Evolutionary conservation across 1,284 basidiomycete genomes (phyloP), one percentile per base, ranked within the genome.

Genomic region (Peniophora sp.): DNA sequence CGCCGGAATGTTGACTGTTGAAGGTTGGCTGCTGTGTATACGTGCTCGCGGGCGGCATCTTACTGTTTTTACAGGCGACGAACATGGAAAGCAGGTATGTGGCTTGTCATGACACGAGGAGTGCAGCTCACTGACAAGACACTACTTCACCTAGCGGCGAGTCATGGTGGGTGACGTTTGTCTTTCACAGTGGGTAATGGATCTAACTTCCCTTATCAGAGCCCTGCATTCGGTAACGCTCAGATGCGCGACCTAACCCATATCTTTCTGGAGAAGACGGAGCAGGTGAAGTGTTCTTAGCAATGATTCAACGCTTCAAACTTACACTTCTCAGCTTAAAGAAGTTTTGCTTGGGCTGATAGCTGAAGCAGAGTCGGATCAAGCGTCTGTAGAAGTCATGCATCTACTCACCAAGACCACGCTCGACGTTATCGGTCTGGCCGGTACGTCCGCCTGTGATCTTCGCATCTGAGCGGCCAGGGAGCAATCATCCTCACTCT

Each of bases 341-440:
- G 9, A 41, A 16, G 16, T 22, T 16, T 41, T 6, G 39, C 16
- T 2, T 34, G n/a, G 50, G 34, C 32, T 51, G 47, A 20, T 50
- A 20, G 23, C 36, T 16, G 45, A 47, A 16, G n/a, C 8, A 8
- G 39, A 16, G 9, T 41, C 39, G 23, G 52, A 51, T 10, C 35
- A 51, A 9, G 54, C 53, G 45, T 32, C 61, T 43, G 61, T 76
- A 17, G 72, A 80, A 52, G 65, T 72, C 0, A 58, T 71, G 44
- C 55, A 60, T 3, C 75, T 69, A 65, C 61, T 79, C 9, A 69
- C 63, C 19, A 69, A 70, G 50, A 64, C 67, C 8, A 78, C 77
- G 0, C 60, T 79, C 27, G 77, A 79, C 52, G 65, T 78, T 10
- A 78, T 81, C 45, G 76, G 77, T 3, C 56, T 71, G 2, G 75